These are phyloP conservation scores for Noccaea caerulescens DNA, from an alignment of 345 rosid species.

Conservation along the genomic window DNA sequence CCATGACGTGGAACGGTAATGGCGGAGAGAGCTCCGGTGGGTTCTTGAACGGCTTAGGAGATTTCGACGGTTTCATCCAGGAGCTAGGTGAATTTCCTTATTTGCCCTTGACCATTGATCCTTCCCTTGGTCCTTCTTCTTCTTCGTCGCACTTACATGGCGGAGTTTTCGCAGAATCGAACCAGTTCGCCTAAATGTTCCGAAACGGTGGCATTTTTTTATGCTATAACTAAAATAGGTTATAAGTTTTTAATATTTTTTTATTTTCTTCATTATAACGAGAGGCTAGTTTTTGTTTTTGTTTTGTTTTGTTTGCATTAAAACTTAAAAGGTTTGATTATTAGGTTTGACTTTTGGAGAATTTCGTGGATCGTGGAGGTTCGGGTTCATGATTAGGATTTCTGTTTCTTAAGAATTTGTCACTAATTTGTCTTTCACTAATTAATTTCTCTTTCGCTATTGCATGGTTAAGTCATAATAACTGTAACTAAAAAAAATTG, in stretches of 20 bases:
- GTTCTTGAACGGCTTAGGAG: constrained; percentile 57
- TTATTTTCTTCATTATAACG: neutral
- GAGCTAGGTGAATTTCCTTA: constrained; percentile 61
- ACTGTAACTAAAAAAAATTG: neutral
- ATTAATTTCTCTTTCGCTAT: neutral
- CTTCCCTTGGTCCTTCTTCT: neutral
- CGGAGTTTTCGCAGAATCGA: constrained; percentile 30
- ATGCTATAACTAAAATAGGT: constrained; percentile 8
- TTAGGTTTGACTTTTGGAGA: constrained; percentile 31
- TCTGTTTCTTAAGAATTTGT: constrained; percentile 14
- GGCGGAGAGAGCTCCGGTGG: constrained; percentile 52
- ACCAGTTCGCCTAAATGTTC: constrained; percentile 13
- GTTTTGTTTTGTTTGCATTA: neutral
- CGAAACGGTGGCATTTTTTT: neutral
- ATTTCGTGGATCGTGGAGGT: constrained; percentile 23
- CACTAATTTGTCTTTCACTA: neutral
- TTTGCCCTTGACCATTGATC: constrained; percentile 49
- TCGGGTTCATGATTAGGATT: constrained; percentile 9
- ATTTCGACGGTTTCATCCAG: constrained; percentile 66
- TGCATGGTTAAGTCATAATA: neutral
- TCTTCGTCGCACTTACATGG: constrained; percentile 28
- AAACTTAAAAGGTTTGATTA: too few relatives aligned
- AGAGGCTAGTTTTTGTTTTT: constrained; percentile 6
- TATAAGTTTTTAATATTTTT: neutral
- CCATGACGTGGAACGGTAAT: constrained; percentile 24